These are phyloP conservation scores for Cercospora citrullina DNA, from an alignment of 2,329 filamentous ascomycete species.

Conservation along the genomic window DNA sequence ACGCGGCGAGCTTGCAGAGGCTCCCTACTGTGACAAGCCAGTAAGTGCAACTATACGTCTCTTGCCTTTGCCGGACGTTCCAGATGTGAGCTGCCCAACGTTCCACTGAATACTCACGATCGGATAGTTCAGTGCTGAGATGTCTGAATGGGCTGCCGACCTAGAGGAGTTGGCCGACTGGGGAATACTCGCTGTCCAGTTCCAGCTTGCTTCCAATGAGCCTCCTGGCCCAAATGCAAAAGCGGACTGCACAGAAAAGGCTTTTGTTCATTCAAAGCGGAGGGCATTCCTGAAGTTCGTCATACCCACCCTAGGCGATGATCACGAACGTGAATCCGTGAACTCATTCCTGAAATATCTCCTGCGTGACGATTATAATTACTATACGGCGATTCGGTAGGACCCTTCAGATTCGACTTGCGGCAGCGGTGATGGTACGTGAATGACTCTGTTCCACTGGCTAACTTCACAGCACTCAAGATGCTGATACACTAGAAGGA, in stretches of 20 bases:
- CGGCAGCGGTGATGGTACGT: not conserved
- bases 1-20: not conserved
- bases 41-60: not conserved
- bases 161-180: slow-evolving; percentile 1
- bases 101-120: not conserved
- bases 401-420: not conserved
- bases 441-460: not conserved
- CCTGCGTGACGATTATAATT: not conserved
- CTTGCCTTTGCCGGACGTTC: not conserved
- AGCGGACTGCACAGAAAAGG: not conserved
- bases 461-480: not conserved
- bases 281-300: not conserved
- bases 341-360: not conserved
- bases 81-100: not conserved
- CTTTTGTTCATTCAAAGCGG: not conserved
- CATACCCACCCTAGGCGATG: not conserved
- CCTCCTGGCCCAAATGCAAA: not conserved
- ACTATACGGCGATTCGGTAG: not conserved
- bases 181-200: not conserved
- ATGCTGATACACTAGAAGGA: not conserved
- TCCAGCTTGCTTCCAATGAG: slow-evolving; percentile 2
- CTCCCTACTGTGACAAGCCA: not conserved
- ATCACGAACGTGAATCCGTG: not conserved
- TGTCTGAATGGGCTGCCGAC: not conserved
- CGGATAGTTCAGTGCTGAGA: slow-evolving; percentile 1